Base-by-base conservation (phyloP, 257 asterid genomes). In the Salvia miltiorrhiza region DNA sequence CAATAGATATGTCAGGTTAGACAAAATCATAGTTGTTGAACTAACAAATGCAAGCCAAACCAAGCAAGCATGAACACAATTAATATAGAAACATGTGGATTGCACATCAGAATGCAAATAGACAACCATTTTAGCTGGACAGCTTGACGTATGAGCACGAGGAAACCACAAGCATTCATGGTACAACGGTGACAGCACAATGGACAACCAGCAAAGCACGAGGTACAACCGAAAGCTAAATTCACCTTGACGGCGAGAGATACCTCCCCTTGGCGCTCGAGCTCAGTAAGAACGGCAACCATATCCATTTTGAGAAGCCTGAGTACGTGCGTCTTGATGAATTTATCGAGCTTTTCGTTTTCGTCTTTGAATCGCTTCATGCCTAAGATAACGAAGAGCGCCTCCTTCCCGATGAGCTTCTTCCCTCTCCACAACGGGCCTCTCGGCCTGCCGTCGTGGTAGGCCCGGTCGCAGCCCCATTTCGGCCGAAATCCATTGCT, bases 351-450 rank as follows among this genome's bases (percentile, higher is more conserved):
- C 76, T 81, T 91, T 53, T 91, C 95, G 19, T 64, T 63, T 4
- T 89, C 94, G 72, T 78, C 80, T 78, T 81, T 87, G 75, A 91
- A 84, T 74, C 96, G 84, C 78, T 87, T 94, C 74, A 94, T 56
- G 19, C 99, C 97, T 50, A 68, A 56, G 32, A 91, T 78, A 32
- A 78, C 96, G 79, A 83, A 89, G 14, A 94, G 73, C 9, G 97
- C 96, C 73, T 94, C 97, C 79, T 94, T 91, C 4, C 99, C 99
- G 13, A 94, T 85, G 71, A 84, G 75, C 69, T 93, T 90, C 81
- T 90, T 89, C 26, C 99, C 97, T 63, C 96, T 86, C 99, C 99
- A 93, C 17, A 93, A 77, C 13, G 97, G 67, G 4, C 99, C 99
- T 73, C 99, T 78, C 0, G 97, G 97, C 76, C 97, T 75, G 12